Base-by-base conservation (phyloP, 2,329 filamentous ascomycete species). In the Graphilbum sp. region DNA sequence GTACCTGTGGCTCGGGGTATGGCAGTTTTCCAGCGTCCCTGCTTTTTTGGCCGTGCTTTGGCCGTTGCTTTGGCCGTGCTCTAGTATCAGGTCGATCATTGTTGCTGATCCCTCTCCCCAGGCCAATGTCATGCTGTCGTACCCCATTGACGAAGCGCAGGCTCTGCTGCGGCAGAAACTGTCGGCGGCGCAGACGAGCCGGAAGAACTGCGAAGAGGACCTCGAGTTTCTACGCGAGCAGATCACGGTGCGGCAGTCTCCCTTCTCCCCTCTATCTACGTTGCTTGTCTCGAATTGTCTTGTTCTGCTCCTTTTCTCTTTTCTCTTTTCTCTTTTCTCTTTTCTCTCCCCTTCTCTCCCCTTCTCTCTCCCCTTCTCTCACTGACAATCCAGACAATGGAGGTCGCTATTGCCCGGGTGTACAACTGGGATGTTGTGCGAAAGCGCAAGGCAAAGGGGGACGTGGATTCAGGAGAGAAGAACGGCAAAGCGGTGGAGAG, bases 371-470 rank as follows among this genome's bases (percentile, higher is more conserved):
- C 6, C 18, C 13, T 12, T 32, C 12, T 7, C 30, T 18, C 17
- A 6, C 24, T 27, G 43, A 41, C 8, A 41, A 19, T 32, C n/a
- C 47, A 92, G 84, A 95, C 87, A 0, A 79, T 98, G 66, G 90
- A 98, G 59, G 90, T 98, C 25, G 90, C 90, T 4, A 86, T 88
- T 31, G 90, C 90, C 18, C 72, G 90, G 46, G 87, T 98, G n/a
- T 96, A 98, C 60, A 98, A 98, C 59, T 96, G 90, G 88, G 90
- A 98, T 52, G 86, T 98, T 5, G 84, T 88, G 32, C 83, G 94
- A 64, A 84, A 92, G 61, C 70, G 90, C 49, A 95, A 94, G 65
- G 86, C 94, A 43, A 90, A 86, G 57, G 66, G 61, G 4, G 76
- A 79, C 30, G 71, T 75, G 45, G 75, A 64, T 37, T 58, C 30